Conservation (phyloP, 1,284 basidiomycete species). For the Ustilago sp. region DNA sequence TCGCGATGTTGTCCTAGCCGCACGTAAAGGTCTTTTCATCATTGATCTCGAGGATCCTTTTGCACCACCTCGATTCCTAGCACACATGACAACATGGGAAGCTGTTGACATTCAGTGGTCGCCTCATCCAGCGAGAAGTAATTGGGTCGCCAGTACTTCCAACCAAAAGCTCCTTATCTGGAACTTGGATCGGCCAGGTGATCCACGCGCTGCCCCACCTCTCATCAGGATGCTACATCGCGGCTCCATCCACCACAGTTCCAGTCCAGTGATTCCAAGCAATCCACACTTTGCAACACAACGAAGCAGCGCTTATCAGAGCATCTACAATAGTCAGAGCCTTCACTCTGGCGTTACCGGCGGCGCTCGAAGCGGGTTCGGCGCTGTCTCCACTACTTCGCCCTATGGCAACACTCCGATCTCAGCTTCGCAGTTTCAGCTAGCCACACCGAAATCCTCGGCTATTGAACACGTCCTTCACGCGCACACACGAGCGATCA, state of each 20-base stretch:
- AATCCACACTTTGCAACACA: conserved; percentile 37
- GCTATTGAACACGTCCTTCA: conserved; percentile 64
- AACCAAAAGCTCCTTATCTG: conserved; percentile 96
- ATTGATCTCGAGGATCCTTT: conserved; percentile 90
- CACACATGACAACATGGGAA: conserved; percentile 96
- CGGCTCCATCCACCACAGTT: conserved; percentile 34
- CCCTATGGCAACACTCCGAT: conserved; percentile 30
- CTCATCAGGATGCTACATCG: conserved; percentile 29
- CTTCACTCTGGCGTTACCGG: conserved; percentile 39
- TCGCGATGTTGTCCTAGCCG: conserved; percentile 67
- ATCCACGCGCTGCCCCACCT: conserved; percentile 35
- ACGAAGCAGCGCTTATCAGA: conserved; percentile 43
- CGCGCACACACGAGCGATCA: conserved; percentile 66
- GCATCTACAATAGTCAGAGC: conserved; percentile 44
- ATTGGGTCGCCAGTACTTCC: conserved; percentile 94
- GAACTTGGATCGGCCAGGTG: conserved; percentile 77
- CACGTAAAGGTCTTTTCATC: conserved; percentile 91
- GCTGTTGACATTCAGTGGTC: conserved; percentile 96
- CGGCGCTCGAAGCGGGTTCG: conserved; percentile 38
- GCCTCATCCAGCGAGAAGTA: conserved; percentile 83
- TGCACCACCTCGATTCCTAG: conserved; percentile 88
- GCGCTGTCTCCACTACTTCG: conserved; percentile 25
- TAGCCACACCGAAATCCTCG: conserved; percentile 36
- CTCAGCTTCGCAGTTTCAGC: conserved; percentile 24
- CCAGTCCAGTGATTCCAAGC: conserved; percentile 37